phyloP scores from a whole-genome alignment of 306 rosid species.

The Quercus alba region DNA sequence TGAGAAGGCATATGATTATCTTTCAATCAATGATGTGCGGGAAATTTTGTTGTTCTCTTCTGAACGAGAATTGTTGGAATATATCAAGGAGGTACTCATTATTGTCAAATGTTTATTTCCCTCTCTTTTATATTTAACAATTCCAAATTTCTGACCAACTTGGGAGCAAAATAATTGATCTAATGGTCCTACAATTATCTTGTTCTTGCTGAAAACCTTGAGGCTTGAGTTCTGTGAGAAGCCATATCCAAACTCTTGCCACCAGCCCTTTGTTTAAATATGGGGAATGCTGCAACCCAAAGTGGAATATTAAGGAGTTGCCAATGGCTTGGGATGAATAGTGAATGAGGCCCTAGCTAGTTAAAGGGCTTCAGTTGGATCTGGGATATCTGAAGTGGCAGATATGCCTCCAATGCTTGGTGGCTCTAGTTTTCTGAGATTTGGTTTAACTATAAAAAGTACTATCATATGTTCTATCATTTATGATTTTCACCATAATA shows the following conservation, averaged over 20 bases:
- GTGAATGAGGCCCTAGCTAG: not conserved
- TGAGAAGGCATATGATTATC: conserved; percentile 92
- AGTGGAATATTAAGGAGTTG: not conserved
- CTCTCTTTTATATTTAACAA: too few relatives aligned
- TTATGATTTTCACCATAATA: too few relatives aligned
- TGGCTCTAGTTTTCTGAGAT: not conserved
- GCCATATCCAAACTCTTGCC: not conserved
- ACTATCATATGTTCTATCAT: not conserved
- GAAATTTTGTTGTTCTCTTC: conserved; percentile 69
- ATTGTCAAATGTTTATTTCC: not conserved
- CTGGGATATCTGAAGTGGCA: not conserved
- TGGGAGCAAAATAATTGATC: not conserved
- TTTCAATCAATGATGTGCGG: conserved; percentile 72
- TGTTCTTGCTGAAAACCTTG: not conserved
- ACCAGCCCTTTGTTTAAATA: not conserved
- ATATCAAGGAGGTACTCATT: conserved; percentile 61
- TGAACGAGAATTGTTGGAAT: conserved; percentile 65
- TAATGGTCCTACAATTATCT: not conserved
- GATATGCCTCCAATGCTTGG: not conserved
- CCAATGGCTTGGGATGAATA: not conserved
- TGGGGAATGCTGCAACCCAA: not conserved
- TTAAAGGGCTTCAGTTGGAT: not conserved
- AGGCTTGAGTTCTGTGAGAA: not conserved
- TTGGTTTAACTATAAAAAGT: not conserved
- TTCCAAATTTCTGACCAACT: not conserved